Base-by-base conservation (phyloP, 495 filamentous ascomycete genomes). In the Cenococcum geophilum region DNA sequence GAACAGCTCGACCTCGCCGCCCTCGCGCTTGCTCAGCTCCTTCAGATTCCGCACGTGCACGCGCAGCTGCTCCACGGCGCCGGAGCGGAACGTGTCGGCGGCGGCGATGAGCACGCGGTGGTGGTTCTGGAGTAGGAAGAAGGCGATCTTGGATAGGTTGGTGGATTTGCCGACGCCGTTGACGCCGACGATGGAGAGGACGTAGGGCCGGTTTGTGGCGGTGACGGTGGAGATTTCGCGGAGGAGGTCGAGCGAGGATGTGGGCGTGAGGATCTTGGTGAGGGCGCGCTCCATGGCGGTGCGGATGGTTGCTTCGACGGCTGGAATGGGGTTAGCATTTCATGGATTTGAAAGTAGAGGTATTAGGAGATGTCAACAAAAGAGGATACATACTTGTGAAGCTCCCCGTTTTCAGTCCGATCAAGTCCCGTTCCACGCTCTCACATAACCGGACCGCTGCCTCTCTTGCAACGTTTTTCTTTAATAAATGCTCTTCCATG, bases 151-250 rank as follows among this genome's bases (percentile, higher is more conserved):
- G 71, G 89, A 89, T 18, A 98, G 76, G 64, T 96, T 97, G 20
- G 93, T 98, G 8, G 90, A 96, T 75, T 98, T 98, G 70, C 93
- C 93, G 51, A 98, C 93, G 23, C 93, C 93, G 69, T 98, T 98
- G 67, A 98, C 93, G 56, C 93, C 93, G 35, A 98, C 95, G 57
- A 98, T 95, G 34, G 89, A 95, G 67, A 98, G 95, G 60, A 97
- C 92, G 66, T 97, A 98, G 37, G 93, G 93, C 12, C 91, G 83
- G 25, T 78, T 77, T 49, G 82, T 77, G 25, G 82, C 77, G 4
- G 85, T 89, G 57, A 92, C 82, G 12, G 87, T 77, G 67, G 92
- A 84, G 63, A 98, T 97, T 75, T 96, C 91, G 57, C 91, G 90
- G 21, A 98, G 82, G 48, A 98, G 83, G 71, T 97, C 93, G 68